Base-by-base conservation (phyloP, 495 filamentous ascomycete genomes). In the Penicillium lagena region DNA sequence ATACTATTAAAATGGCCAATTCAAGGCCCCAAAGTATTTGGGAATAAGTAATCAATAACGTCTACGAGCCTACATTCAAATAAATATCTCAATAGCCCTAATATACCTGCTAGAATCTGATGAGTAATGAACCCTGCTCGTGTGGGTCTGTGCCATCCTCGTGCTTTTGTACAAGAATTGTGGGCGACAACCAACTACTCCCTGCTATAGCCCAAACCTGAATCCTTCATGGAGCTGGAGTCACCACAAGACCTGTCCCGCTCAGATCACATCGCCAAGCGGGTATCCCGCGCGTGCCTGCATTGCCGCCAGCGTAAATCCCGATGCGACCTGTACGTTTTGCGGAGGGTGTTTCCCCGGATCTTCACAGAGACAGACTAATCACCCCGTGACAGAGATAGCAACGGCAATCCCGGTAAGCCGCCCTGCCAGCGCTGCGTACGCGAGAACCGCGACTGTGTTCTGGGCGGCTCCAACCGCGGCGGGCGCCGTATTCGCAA, bases 221-320 rank as follows among this genome's bases (percentile, higher is more conserved):
- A 3, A 22, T 22, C 22, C 22, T 22, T 0, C 0, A 22, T 22
- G 22, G 32, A 49, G 29, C 52, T 56, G 43, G 43, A 50, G 40
- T 52, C 50, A 15, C 50, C 22, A 22, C 22, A 22, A 22, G 22
- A 22, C 22, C 2, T 22, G 6, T 22, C 22, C 22, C 56, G 51
- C 42, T 42, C 50, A 22, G 58, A 61, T 45, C 54, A 58, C 15
- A 39, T 60, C 50, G 68, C 68, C 49, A 82, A 80, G 66, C 70
- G 80, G 40, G 79, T 79, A 2, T 80, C 80, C 29, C 66, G 78
- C 39, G 80, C 80, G 10, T 84, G 80, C 62, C 56, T 83, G 46
- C 73, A 78, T 47, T 84, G 80, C 56, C 54, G 80, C 38, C 78
- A 78, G 62, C 64, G 80, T 48, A 84, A 84, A 57, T 78, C 74